Percentiles rank a stretch among this genome's conserved stretches.
phyloP scores from a whole-genome alignment of 192 early-diverging fungal species.

The Geranomyces variabilis region DNA sequence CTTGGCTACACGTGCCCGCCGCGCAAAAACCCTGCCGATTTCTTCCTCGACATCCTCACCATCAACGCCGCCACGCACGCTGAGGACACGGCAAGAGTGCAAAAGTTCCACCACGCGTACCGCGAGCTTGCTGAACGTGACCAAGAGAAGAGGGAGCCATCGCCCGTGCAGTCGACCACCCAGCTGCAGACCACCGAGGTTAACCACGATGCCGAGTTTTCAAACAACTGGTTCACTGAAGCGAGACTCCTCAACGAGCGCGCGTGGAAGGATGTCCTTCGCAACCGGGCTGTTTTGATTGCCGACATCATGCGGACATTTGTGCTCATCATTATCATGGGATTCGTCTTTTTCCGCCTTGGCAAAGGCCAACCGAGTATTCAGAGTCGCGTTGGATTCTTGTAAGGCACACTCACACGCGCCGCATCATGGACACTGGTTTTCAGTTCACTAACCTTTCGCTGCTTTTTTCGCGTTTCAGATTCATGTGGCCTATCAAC shows the following conservation, averaged over 20 bases:
- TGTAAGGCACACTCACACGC: slow-evolving; percentile 38
- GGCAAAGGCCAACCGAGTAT: slow-evolving; percentile 53
- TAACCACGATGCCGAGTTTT: neutral
- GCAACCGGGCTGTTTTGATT: slow-evolving; percentile 12
- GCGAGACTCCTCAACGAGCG: slow-evolving; percentile 19
- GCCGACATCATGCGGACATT: slow-evolving; percentile 18
- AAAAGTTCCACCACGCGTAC: slow-evolving; percentile 17
- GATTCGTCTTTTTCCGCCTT: slow-evolving; percentile 58
- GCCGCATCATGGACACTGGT: neutral
- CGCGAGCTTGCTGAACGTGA: neutral
- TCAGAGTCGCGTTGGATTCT: slow-evolving; percentile 61
- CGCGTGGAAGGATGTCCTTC: neutral
- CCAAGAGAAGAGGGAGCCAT: neutral
- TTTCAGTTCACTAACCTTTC: too few species aligned
- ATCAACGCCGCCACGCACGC: neutral
- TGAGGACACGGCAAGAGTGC: slow-evolving; percentile 24
- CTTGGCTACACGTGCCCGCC: slow-evolving; percentile 44
- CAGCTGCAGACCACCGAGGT: neutral
- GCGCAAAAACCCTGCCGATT: slow-evolving; percentile 50
- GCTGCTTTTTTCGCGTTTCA: too few species aligned
- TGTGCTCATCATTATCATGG: slow-evolving; percentile 48
- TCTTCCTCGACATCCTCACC: slow-evolving; percentile 51
- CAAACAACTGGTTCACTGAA: slow-evolving; percentile 23
- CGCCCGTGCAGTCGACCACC: neutral
- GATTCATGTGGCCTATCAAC: slow-evolving; percentile 31